Percentiles rank a stretch among this genome's conserved stretches.
Evolutionary conservation across 1,284 basidiomycete genomes (phyloP).

Genomic region (Hemileia vastatrix): DNA sequence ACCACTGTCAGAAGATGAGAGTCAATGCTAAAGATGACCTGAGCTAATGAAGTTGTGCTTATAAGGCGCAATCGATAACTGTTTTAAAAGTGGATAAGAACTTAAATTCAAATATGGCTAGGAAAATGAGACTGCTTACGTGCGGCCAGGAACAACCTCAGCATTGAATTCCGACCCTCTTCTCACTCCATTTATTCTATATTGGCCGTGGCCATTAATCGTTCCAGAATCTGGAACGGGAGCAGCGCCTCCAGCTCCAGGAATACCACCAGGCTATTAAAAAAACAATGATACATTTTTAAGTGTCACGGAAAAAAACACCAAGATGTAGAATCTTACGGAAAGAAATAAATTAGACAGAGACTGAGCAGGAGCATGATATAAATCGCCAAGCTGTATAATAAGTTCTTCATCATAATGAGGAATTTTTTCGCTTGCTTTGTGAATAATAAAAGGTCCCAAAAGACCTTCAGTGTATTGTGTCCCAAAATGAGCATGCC

Average conservation of each 20-base stretch:
- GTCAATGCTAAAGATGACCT: conserved; percentile 34
- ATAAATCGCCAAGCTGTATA: conserved; percentile 21
- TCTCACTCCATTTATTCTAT: not conserved
- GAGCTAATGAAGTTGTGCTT: conserved; percentile 26
- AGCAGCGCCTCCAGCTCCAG: conserved; percentile 7
- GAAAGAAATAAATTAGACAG: conserved; percentile 14
- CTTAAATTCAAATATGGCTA: not conserved
- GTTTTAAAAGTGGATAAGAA: not conserved
- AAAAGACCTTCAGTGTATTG: conserved; percentile 19
- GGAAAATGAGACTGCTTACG: not conserved
- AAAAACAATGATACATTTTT: not conserved
- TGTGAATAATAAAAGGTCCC: conserved; percentile 20
- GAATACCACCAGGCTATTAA: conserved; percentile 12
- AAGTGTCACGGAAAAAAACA: not conserved
- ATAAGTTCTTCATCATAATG: conserved; percentile 20
- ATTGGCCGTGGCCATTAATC: conserved; percentile 24
- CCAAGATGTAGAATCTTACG: not conserved
- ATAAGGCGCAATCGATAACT: conserved; percentile 19
- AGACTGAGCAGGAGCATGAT: conserved; percentile 12
- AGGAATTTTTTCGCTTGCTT: conserved; percentile 1
- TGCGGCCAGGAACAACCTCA: no score
- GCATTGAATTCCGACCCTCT: not conserved
- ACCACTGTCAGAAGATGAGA: conserved; percentile 36
- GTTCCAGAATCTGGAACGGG: conserved; percentile 20
- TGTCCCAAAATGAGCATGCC: conserved; percentile 24